Evolutionary conservation across 805 yeast species (phyloP).

Genomic region (Priceomyces fermenticarens): DNA sequence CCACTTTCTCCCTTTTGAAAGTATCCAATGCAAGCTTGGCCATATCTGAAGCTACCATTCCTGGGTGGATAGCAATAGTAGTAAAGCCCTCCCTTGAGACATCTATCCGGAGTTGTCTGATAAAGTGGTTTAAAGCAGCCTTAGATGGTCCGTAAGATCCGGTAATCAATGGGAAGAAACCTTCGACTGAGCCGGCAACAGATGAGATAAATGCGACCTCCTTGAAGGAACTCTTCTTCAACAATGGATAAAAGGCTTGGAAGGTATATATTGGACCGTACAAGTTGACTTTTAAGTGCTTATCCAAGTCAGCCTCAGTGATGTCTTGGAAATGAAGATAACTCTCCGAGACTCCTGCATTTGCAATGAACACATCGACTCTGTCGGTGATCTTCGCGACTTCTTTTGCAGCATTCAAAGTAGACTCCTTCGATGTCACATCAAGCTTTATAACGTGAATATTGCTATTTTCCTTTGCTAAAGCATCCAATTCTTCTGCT

Average conservation of each 20-base stretch:
- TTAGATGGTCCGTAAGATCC: constrained; percentile 21
- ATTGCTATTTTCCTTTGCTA: constrained; percentile 9
- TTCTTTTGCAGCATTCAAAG: constrained; percentile 7
- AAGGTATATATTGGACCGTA: constrained; percentile 28
- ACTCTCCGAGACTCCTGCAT: constrained; percentile 22
- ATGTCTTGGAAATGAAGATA: constrained; percentile 13
- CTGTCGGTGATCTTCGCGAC: constrained; percentile 6
- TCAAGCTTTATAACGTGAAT: constrained; percentile 12
- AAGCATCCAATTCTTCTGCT: constrained; percentile 14
- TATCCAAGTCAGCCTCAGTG: constrained; percentile 12
- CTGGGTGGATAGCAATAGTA: constrained; percentile 36
- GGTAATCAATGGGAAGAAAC: constrained; percentile 14
- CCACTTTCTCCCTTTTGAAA: background rate
- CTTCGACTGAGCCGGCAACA: constrained; percentile 22
- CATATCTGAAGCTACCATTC: constrained; percentile 37
- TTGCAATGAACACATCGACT: constrained; percentile 33
- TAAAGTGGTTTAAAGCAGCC: constrained; percentile 31
- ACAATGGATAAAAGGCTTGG: constrained; percentile 23
- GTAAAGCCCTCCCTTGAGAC: constrained; percentile 17
- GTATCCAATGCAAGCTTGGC: constrained; percentile 5
- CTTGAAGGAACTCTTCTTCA: constrained; percentile 18
- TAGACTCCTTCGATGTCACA: constrained; percentile 27
- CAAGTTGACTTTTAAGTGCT: constrained; percentile 19
- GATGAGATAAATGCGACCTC: constrained; percentile 28
- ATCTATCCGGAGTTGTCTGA: constrained; percentile 22